Conservation (phyloP, 1,284 basidiomycete genomes). For the Cryptococcus jaspeensis region DNA sequence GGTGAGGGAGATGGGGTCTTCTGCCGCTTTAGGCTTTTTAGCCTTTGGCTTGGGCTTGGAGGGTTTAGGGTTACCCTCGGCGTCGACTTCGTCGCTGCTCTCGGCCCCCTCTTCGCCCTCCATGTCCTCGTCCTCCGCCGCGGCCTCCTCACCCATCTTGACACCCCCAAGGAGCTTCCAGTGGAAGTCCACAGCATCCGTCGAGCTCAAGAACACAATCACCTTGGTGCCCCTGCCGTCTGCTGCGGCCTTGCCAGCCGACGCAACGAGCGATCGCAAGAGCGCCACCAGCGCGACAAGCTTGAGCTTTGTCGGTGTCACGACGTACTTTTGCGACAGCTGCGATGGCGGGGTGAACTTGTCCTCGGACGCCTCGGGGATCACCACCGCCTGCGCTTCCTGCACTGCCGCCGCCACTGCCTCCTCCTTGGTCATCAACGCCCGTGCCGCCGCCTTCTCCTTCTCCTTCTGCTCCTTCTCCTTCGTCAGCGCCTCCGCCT, state of each 20-base stretch:
- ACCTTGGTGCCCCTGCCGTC: conserved; percentile 57
- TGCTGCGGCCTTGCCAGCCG: conserved; percentile 35
- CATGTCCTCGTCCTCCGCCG: conserved; percentile 33
- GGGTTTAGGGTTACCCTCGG: conserved; percentile 20
- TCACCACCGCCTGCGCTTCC: conserved; percentile 27
- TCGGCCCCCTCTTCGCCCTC: conserved; percentile 34
- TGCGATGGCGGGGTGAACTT: conserved; percentile 94
- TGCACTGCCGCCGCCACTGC: conserved; percentile 27
- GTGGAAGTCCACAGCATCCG: conserved; percentile 96
- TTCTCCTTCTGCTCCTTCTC: conserved; percentile 19
- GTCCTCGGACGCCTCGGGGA: conserved; percentile 48
- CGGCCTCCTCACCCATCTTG: conserved; percentile 61
- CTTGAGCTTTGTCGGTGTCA: conserved; percentile 90
- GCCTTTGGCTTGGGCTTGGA: conserved; percentile 22
- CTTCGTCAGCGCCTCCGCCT: conserved; percentile 5
- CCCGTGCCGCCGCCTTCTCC: conserved; percentile 9
- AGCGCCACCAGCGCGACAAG: conserved; percentile 88
- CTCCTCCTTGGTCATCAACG: conserved; percentile 14
- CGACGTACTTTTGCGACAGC: conserved; percentile 86
- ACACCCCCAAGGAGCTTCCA: conserved; percentile 83
- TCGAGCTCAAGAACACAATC: conserved; percentile 95
- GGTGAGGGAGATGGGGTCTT: conserved; percentile 59
- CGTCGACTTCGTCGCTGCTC: conserved; percentile 37
- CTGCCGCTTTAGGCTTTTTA: conserved; percentile 28
- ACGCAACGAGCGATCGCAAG: conserved; percentile 68